These are phyloP conservation scores for Quambalaria eucalypti DNA, from an alignment of 1,284 basidiomycete species.

Conservation along the genomic window DNA sequence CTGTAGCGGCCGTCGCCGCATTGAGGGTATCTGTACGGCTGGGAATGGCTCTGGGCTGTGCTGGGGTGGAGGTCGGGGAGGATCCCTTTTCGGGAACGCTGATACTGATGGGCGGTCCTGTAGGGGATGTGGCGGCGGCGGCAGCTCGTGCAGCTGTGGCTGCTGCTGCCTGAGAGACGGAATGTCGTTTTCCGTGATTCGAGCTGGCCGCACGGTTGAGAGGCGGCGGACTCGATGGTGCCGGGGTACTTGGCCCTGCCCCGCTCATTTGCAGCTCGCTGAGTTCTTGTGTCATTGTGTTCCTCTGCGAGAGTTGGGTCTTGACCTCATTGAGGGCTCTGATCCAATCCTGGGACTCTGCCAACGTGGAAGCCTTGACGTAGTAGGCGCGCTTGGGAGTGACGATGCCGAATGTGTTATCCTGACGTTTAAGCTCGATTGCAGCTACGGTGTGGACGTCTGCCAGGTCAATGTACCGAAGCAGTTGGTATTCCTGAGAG, in stretches of 20 bases:
- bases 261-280: conserved; percentile 19
- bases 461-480: conserved; percentile 75
- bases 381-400: conserved; percentile 88
- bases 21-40: conserved; percentile 21
- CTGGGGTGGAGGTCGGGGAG: conserved; percentile 17
- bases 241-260: not conserved
- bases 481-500: conserved; percentile 58
- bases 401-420: conserved; percentile 83
- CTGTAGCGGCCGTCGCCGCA: conserved; percentile 25
- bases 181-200: not conserved
- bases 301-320: conserved; percentile 49
- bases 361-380: conserved; percentile 64
- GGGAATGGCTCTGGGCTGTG: conserved; percentile 24
- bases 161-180: not conserved
- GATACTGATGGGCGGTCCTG: conserved; percentile 22
- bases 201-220: not conserved
- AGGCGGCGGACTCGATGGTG: not conserved
- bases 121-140: not conserved
- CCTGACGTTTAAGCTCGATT: conserved; percentile 79
- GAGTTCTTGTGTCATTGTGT: conserved; percentile 33
- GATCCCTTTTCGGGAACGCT: conserved; percentile 21
- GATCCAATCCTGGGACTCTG: conserved; percentile 77
- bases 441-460: conserved; percentile 85
- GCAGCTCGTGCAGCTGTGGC: not conserved
- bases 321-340: conserved; percentile 68